phyloP scores from a whole-genome alignment of 2,329 filamentous ascomycete species.

The Fusarium liriodendri region DNA sequence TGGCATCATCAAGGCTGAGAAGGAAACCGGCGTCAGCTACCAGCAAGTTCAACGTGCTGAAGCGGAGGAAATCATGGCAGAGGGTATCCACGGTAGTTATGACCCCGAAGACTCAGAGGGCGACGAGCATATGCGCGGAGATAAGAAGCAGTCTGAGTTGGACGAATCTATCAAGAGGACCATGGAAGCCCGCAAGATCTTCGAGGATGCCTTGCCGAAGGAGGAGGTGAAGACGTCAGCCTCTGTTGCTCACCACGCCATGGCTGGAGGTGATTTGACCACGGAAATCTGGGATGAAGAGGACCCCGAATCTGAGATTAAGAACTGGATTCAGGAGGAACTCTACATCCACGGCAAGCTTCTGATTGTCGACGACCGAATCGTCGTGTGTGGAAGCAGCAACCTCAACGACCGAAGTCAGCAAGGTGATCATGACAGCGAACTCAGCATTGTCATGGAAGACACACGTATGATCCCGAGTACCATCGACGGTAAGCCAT shows the following conservation, averaged over 20 bases:
- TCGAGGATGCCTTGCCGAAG: slow-evolving; percentile 60
- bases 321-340: slow-evolving; percentile 95
- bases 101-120: slow-evolving; percentile 57
- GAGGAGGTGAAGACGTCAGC: slow-evolving; percentile 52
- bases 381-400: slow-evolving; percentile 86
- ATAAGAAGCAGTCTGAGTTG: slow-evolving; percentile 50
- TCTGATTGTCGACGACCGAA: slow-evolving; percentile 86
- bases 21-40: slow-evolving; percentile 85
- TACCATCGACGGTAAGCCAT: slow-evolving; percentile 82
- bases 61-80: slow-evolving; percentile 87
- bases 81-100: slow-evolving; percentile 72
- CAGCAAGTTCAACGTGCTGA: slow-evolving; percentile 88
- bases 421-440: slow-evolving; percentile 88
- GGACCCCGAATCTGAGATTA: slow-evolving; percentile 78
- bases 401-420: slow-evolving; percentile 95
- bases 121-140: slow-evolving; percentile 61
- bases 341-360: slow-evolving; percentile 95
- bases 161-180: slow-evolving; percentile 52
- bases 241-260: slow-evolving; percentile 80
- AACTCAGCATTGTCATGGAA: slow-evolving; percentile 90
- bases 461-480: slow-evolving; percentile 79
- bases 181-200: slow-evolving; percentile 61
- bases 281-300: slow-evolving; percentile 83
- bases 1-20: slow-evolving; percentile 78
- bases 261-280: slow-evolving; percentile 73